Conservation (phyloP, 2,329 filamentous ascomycete genomes). For the Cyclaneusma minus region DNA sequence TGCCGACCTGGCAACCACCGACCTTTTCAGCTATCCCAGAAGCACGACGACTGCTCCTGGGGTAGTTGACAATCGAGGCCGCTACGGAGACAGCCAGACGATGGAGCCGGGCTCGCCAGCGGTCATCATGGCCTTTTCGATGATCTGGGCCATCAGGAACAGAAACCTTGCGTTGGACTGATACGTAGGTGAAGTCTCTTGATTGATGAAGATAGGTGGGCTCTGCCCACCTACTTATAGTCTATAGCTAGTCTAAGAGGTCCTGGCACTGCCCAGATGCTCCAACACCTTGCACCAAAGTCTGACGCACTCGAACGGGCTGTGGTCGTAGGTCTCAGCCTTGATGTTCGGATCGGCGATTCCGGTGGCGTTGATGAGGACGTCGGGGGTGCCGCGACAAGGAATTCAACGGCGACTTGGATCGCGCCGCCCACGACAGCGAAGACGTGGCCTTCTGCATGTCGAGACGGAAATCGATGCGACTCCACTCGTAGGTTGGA, state of each 20-base stretch:
- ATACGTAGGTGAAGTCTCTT: too few species aligned
- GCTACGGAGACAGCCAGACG: conserved; percentile 71
- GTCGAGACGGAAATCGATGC: too few species aligned
- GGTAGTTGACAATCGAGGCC: conserved; percentile 73
- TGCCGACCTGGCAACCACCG: conserved; percentile 61
- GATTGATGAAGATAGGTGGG: conserved; percentile 73
- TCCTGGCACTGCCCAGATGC: too few species aligned
- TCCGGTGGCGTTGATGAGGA: conserved; percentile 67
- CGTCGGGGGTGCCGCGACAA: conserved; percentile 51
- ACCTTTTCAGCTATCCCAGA: conserved; percentile 78
- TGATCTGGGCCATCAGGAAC: conserved; percentile 62
- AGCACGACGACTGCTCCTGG: conserved; percentile 74
- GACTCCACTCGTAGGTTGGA: too few species aligned
- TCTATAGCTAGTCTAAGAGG: too few species aligned
- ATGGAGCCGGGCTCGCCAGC: conserved; percentile 56
- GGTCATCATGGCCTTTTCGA: conserved; percentile 59
- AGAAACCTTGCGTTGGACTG: too few species aligned
- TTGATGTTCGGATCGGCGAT: conserved; percentile 77
- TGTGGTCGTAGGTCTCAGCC: conserved; percentile 59
- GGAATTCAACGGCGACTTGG: conserved; percentile 47
- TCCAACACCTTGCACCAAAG: too few species aligned
- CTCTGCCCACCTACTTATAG: too few species aligned
- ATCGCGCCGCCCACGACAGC: conserved; percentile 50
- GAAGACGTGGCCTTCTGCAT: too few species aligned
- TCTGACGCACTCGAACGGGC: conserved; percentile 61